Evolutionary conservation across 331 rosid species (phyloP).

Genomic region (Telfairia occidentalis): DNA sequence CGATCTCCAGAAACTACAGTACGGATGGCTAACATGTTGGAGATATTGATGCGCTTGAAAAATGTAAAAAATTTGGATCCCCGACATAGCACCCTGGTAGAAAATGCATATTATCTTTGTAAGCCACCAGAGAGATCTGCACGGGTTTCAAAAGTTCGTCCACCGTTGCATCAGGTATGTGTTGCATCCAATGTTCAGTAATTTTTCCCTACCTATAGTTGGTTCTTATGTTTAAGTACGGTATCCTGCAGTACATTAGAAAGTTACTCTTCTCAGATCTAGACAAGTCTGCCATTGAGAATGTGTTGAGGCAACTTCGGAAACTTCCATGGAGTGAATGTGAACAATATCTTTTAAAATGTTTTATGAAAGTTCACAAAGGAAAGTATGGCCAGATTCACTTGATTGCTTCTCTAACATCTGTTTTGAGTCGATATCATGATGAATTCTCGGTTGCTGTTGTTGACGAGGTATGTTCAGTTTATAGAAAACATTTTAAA

Average conservation of each 20-base stretch:
- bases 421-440: conserved; percentile 96
- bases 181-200: background rate
- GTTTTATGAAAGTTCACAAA: conserved; percentile 93
- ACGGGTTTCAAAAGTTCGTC: conserved; percentile 85
- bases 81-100: conserved; percentile 92
- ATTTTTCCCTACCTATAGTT: background rate
- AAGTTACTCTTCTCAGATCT: conserved; percentile 93
- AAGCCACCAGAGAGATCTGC: conserved; percentile 99
- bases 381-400: conserved; percentile 99
- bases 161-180: conserved; percentile 91
- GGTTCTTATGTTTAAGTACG: background rate
- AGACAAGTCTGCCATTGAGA: conserved; percentile 87
- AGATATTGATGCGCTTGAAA: conserved; percentile 95
- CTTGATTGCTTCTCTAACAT: conserved; percentile 88
- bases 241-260: conserved; percentile 67
- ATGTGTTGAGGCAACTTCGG: conserved; percentile 95
- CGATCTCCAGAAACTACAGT: conserved; percentile 94
- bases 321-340: conserved; percentile 96
- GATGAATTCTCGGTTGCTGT: conserved; percentile 92
- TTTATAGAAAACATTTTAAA: conserved; percentile 13
- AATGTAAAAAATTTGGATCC: conserved; percentile 99
- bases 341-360: conserved; percentile 76
- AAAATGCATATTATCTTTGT: conserved; percentile 96
- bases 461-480: conserved; percentile 76
- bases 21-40: conserved; percentile 95